These are phyloP conservation scores for Intubia oerlemansii DNA, from an alignment of 2,329 filamentous ascomycete genomes.

Conservation along the genomic window DNA sequence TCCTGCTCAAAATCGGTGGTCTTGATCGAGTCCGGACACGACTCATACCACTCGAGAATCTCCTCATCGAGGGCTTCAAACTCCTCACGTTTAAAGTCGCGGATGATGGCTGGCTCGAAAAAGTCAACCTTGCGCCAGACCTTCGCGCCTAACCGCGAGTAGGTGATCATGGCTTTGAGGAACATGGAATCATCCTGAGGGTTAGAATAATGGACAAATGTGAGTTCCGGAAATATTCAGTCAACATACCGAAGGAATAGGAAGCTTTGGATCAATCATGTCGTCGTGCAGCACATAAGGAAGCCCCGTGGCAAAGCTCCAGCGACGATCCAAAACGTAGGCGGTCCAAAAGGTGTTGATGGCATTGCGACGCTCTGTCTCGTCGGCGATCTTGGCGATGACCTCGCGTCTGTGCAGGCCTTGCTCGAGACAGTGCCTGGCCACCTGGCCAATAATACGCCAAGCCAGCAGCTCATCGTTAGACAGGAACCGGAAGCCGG, in stretches of 20 bases:
- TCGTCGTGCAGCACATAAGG: slow-evolving; percentile 25
- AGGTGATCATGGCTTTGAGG: slow-evolving; percentile 64
- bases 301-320: slow-evolving; percentile 28
- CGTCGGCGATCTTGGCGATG: slow-evolving; percentile 16
- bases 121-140: slow-evolving; percentile 68
- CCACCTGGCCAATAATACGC: slow-evolving; percentile 67
- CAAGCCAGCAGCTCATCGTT: slow-evolving; percentile 76
- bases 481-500: slow-evolving; percentile 59
- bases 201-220: neutral
- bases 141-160: slow-evolving; percentile 63
- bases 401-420: slow-evolving; percentile 30
- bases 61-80: slow-evolving; percentile 67
- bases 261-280: slow-evolving; percentile 25
- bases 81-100: slow-evolving; percentile 48
- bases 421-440: slow-evolving; percentile 26
- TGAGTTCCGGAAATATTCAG: neutral
- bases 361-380: slow-evolving; percentile 12
- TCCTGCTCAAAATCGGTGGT: slow-evolving; percentile 36
- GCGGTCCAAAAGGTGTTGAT: slow-evolving; percentile 26
- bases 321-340: slow-evolving; percentile 27
- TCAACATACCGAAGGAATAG: slow-evolving; percentile 34
- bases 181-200: slow-evolving; percentile 40
- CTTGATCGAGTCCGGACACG: slow-evolving; percentile 39
- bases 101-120: slow-evolving; percentile 36
- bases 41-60: slow-evolving; percentile 69